These are phyloP conservation scores for Podila clonocystis DNA, from an alignment of 192 early-diverging fungal genomes.

Conservation along the genomic window DNA sequence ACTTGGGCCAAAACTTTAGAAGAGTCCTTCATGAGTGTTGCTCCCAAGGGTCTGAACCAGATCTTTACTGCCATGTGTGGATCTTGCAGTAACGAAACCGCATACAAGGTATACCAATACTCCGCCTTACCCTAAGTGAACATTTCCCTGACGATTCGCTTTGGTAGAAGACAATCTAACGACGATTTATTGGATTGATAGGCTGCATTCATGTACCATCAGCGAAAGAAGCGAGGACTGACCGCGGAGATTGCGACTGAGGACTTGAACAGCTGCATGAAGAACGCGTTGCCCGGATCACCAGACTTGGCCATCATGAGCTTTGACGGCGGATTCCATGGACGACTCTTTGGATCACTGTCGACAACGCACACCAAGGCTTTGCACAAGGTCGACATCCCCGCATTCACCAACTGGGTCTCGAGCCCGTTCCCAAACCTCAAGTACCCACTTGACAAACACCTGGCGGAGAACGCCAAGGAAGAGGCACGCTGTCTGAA, in stretches of 20 bases:
- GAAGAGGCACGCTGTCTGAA: slow-evolving; percentile 68
- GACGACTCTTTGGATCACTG: slow-evolving; percentile 75
- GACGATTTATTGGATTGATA: neutral
- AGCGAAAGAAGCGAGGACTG: slow-evolving; percentile 58
- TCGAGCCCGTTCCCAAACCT: slow-evolving; percentile 70
- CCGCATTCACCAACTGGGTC: slow-evolving; percentile 62
- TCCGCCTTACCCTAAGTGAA: too few species aligned
- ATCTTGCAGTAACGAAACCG: slow-evolving; percentile 79
- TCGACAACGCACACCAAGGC: slow-evolving; percentile 75
- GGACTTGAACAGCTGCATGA: slow-evolving; percentile 68
- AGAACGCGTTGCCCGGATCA: slow-evolving; percentile 69
- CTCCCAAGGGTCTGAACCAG: slow-evolving; percentile 71
- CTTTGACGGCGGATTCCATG: slow-evolving; percentile 72
- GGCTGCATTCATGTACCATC: slow-evolving; percentile 76
- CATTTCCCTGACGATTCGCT: too few species aligned
- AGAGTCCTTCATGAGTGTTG: slow-evolving; percentile 72
- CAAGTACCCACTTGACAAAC: slow-evolving; percentile 71
- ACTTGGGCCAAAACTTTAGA: slow-evolving; percentile 70
- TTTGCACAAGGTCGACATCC: slow-evolving; percentile 79
- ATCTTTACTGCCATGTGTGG: slow-evolving; percentile 80
- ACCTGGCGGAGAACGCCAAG: slow-evolving; percentile 63
- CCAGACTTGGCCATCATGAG: slow-evolving; percentile 74
- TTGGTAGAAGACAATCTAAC: too few species aligned
- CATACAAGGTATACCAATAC: slow-evolving; percentile 61
- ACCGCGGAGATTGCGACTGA: slow-evolving; percentile 35